phyloP scores from a whole-genome alignment of 2,329 filamentous ascomycete genomes.

The Sclerotinia glacialis region DNA sequence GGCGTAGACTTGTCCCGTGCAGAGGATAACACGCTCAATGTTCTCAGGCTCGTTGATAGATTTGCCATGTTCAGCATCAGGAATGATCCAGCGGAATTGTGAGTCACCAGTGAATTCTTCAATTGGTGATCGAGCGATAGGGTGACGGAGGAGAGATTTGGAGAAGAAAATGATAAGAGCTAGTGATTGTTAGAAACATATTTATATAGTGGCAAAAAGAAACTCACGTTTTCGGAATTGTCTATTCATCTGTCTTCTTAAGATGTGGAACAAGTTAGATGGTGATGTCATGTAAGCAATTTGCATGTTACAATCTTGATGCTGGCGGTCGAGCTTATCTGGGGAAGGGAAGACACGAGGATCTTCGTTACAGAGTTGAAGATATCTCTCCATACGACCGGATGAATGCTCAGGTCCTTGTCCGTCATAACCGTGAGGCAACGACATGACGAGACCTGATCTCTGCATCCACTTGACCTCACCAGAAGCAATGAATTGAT shows the following conservation, averaged over 20 bases:
- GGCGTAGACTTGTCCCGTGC: slow-evolving; percentile 90
- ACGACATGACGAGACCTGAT: slow-evolving; percentile 91
- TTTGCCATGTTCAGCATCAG: slow-evolving; percentile 79
- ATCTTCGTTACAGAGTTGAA: slow-evolving; percentile 97
- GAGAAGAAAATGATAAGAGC: slow-evolving; percentile 98
- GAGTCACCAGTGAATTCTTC: slow-evolving; percentile 89
- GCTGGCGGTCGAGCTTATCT: slow-evolving; percentile 91
- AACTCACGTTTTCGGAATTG: slow-evolving; percentile 97
- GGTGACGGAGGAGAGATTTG: slow-evolving; percentile 92
- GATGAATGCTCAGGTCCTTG: slow-evolving; percentile 99
- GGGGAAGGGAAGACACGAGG: slow-evolving; percentile 84
- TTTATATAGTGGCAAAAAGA: neutral
- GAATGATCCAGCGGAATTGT: slow-evolving; percentile 96
- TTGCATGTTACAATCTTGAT: slow-evolving; percentile 99
- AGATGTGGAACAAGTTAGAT: slow-evolving; percentile 91
- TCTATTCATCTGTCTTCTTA: slow-evolving; percentile 96
- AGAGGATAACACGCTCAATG: slow-evolving; percentile 92
- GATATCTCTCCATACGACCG: slow-evolving; percentile 92
- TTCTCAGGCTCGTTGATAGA: slow-evolving; percentile 75
- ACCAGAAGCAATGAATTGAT: slow-evolving; percentile 97
- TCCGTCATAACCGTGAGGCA: slow-evolving; percentile 96
- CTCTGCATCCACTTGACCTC: slow-evolving; percentile 99
- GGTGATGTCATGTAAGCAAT: slow-evolving; percentile 97
- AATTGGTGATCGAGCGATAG: slow-evolving; percentile 81
- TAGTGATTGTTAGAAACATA: slow-evolving; percentile 41